Percentiles rank a stretch among this genome's conserved stretches.
Conservation (phyloP, 768 basidiomycete species). For the Piloderma croceum region DNA sequence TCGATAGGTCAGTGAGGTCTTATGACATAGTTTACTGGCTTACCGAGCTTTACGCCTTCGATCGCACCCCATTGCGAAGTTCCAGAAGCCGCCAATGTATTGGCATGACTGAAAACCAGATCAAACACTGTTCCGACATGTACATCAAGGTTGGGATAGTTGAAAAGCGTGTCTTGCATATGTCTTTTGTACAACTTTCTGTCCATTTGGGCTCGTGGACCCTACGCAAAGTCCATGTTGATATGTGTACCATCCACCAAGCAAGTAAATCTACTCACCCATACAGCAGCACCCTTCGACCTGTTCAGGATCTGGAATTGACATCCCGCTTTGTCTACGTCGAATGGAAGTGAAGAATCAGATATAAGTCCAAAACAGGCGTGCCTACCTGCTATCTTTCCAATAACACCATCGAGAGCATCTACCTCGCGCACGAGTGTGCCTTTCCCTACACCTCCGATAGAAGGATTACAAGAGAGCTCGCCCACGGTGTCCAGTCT, state of each 20-base stretch:
- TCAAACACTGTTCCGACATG: conserved; percentile 75
- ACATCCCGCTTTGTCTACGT: conserved; percentile 76
- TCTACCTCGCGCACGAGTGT: conserved; percentile 89
- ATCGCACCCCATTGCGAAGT: conserved; percentile 57
- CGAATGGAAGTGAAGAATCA: neutral
- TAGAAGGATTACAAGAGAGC: conserved; percentile 87
- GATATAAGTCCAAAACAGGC: neutral
- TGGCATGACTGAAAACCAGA: conserved; percentile 55
- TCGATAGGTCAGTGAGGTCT: too few relatives aligned
- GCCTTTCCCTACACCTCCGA: conserved; percentile 90
- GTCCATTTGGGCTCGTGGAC: conserved; percentile 86
- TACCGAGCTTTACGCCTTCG: conserved; percentile 65
- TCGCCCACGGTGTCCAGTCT: conserved; percentile 70
- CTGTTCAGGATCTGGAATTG: conserved; percentile 84
- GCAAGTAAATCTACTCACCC: conserved; percentile 46
- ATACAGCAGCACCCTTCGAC: conserved; percentile 85
- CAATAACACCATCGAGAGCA: conserved; percentile 85
- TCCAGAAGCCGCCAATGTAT: conserved; percentile 27
- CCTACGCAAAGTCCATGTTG: conserved; percentile 38
- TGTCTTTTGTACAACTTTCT: conserved; percentile 74
- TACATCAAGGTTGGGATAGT: conserved; percentile 66
- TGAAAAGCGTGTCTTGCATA: conserved; percentile 66
- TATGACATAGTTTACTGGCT: too few relatives aligned
- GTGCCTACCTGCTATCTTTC: conserved; percentile 64
- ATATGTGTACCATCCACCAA: neutral